Conservation (phyloP, 768 basidiomycete genomes). For the Thelephora aurantiotincta region DNA sequence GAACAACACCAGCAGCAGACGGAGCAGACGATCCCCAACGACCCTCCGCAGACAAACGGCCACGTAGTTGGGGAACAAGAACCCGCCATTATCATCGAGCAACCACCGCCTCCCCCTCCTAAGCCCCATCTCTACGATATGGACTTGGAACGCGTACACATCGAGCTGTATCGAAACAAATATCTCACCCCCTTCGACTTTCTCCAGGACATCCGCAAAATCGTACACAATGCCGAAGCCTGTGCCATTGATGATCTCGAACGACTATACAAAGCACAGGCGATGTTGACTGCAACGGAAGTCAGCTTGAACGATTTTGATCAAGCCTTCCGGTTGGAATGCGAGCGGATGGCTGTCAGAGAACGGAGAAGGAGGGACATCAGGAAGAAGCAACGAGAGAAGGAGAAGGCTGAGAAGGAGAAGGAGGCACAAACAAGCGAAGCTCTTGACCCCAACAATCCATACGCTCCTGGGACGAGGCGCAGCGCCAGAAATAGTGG, state of each 20-base stretch:
- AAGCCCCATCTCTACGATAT: slow-evolving; percentile 59
- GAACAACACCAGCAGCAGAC: slow-evolving; percentile 20
- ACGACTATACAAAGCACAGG: slow-evolving; percentile 65
- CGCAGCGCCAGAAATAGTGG: slow-evolving; percentile 68
- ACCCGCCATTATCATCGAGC: slow-evolving; percentile 8
- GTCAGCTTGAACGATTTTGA: slow-evolving; percentile 84
- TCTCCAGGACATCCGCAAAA: slow-evolving; percentile 68
- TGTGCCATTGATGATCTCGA: slow-evolving; percentile 54
- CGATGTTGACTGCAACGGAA: slow-evolving; percentile 78
- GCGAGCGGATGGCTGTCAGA: slow-evolving; percentile 72
- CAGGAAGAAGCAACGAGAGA: slow-evolving; percentile 17
- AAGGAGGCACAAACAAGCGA: slow-evolving; percentile 20
- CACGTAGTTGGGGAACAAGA: slow-evolving; percentile 11
- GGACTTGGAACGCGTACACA: slow-evolving; percentile 87
- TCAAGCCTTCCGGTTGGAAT: slow-evolving; percentile 62
- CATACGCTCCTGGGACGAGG: slow-evolving; percentile 37
- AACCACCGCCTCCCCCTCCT: slow-evolving; percentile 22
- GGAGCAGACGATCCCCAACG: slow-evolving; percentile 6
- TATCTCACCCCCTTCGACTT: slow-evolving; percentile 87
- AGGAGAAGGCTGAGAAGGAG: slow-evolving; percentile 17
- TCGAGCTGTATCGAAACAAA: slow-evolving; percentile 66
- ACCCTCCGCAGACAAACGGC: slow-evolving; percentile 22
- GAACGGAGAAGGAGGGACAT: slow-evolving; percentile 57
- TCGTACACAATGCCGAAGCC: slow-evolving; percentile 59
- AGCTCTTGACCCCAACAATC: slow-evolving; percentile 3